A percentile compares a stretch with the other conserved stretches of the same genome.
These are phyloP conservation scores for Blastobotrys attinorum DNA, from an alignment of 805 yeast genomes.

Conservation along the genomic window DNA sequence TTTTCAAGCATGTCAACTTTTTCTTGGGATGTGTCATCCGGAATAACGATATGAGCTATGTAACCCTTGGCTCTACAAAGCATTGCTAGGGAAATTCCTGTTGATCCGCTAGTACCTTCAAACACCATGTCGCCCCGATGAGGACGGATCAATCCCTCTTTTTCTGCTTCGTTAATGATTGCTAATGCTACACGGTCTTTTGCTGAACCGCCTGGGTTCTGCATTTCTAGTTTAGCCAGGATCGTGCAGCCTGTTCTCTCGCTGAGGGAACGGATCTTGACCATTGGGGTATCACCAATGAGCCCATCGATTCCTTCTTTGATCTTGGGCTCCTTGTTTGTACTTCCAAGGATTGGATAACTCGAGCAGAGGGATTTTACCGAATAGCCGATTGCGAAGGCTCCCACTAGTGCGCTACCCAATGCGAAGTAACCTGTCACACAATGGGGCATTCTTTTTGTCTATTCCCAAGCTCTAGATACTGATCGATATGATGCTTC, in stretches of 20 bases:
- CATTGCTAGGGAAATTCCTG: constrained; percentile 90
- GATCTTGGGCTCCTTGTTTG: background rate
- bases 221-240: constrained; percentile 77
- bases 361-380: no score
- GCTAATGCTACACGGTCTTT: constrained; percentile 91
- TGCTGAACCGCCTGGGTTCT: constrained; percentile 93
- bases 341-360: background rate
- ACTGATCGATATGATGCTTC: no score
- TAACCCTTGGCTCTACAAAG: constrained; percentile 86
- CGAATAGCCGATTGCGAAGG: no score
- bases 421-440: no score
- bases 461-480: no score
- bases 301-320: constrained; percentile 58
- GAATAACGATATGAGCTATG: constrained; percentile 85
- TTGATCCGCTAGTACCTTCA: constrained; percentile 96
- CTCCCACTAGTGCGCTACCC: no score
- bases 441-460: no score
- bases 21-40: constrained; percentile 86
- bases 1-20: constrained; percentile 63
- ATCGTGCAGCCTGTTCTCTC: constrained; percentile 69
- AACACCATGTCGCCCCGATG: constrained; percentile 64
- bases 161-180: constrained; percentile 64
- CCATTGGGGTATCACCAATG: constrained; percentile 86
- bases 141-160: constrained; percentile 47
- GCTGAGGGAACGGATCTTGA: constrained; percentile 64